Base-by-base conservation (phyloP, 306 rosid genomes). In the Cicer bijugum region DNA sequence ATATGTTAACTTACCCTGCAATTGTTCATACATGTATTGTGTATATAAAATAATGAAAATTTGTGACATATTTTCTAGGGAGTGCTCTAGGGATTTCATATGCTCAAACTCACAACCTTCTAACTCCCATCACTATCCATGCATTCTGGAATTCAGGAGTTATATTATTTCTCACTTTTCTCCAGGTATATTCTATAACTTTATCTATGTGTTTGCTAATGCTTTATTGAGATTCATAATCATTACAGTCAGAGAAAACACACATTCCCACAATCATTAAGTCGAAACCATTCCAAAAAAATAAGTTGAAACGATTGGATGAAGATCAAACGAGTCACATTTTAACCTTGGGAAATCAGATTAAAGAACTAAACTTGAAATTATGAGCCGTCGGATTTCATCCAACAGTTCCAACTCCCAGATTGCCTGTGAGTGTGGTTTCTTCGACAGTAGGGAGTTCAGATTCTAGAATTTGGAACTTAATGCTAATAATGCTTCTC, bases 81-180 rank as follows among this genome's bases (percentile, higher is more conserved):
- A 35, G 83, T 87, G 96, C 90, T 76, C 75, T 95, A 85, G 97
- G 99, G 81, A 76, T 91, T 76, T 91, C 99, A 5, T 95, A 91
- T 56, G 96, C 99, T 85, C 99, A 95, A 86, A 95, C 99, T 64
- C 97, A 66, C 77, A 95, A 95, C 81, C 97, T 95, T 75, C 82
- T 91, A 44, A 95, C 97, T 59, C 97, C 97, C n/a, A 91, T 95
- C 82, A 90, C 96, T 40, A 88, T 95, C 72, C 99, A 95, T 80
- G 95, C 97, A 1, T 75, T 95, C 66, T 95, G 99, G 97, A 95
- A 95, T 80, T 91, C 97, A 0, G 97, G 97, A 78, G 99, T 91
- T 15, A 91, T 91, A 79, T 76, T 95, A 82, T 83, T 95, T 74
- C 93, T 95, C 39, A 91, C 99, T 67, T 81, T 89, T 81, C 91